These are phyloP conservation scores for Pleurotus ostreatus DNA, from an alignment of 768 basidiomycete genomes.

Conservation along the genomic window DNA sequence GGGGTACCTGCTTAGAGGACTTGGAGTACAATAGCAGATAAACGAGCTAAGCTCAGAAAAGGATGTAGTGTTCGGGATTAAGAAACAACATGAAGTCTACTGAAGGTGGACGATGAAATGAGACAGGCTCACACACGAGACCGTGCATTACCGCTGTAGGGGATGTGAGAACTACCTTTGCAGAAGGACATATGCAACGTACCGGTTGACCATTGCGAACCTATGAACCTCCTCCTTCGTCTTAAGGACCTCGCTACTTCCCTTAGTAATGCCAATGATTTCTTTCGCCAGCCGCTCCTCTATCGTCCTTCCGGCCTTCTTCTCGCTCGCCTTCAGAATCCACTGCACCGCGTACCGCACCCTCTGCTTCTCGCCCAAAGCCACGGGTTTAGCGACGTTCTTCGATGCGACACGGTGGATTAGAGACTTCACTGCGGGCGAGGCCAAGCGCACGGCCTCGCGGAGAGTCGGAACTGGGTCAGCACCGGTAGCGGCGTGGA, in stretches of 20 bases:
- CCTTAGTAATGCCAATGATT: constrained; percentile 66
- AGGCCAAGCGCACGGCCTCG: constrained; percentile 60
- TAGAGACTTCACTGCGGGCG: constrained; percentile 66
- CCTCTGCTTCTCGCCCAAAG: constrained; percentile 79
- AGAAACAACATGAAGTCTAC: no score
- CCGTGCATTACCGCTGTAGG: constrained; percentile 11
- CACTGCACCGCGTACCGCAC: constrained; percentile 65
- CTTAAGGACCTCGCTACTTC: constrained; percentile 52
- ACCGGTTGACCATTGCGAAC: constrained; percentile 77
- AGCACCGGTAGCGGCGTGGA: constrained; percentile 70
- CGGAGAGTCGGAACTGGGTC: constrained; percentile 80
- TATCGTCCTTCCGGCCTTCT: constrained; percentile 48
- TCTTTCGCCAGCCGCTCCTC: constrained; percentile 78
- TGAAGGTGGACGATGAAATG: no score
- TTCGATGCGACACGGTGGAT: constrained; percentile 64
- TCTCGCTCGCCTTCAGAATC: constrained; percentile 63
- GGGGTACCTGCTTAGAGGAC: no score
- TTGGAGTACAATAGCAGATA: no score
- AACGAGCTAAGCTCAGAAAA: no score
- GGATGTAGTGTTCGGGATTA: no score
- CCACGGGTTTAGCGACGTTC: constrained; percentile 58
- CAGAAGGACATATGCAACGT: constrained; percentile 20
- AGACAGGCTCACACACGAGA: constrained; percentile 1
- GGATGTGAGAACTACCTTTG: not conserved
- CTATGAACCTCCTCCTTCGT: constrained; percentile 63